Percentiles rank a stretch among this genome's conserved stretches.
phyloP scores from a whole-genome alignment of 1,139 yeast species.

The Sugiyamaella pinicola region DNA sequence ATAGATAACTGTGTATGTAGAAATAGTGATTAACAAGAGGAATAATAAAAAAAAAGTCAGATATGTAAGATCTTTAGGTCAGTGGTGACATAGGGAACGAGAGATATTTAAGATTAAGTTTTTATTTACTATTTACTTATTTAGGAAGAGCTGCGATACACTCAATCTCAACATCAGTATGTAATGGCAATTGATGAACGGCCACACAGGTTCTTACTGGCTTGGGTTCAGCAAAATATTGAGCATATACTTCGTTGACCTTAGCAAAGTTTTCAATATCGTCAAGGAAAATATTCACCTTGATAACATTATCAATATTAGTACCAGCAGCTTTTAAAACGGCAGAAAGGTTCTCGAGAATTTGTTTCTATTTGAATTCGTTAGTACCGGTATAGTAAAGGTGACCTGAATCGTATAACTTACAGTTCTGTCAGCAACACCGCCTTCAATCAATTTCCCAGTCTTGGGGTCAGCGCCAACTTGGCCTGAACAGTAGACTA shows the following conservation, averaged over 20 bases:
- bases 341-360: constrained; percentile 43
- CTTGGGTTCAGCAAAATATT: constrained; percentile 48
- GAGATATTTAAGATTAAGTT: too few relatives aligned
- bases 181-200: constrained; percentile 36
- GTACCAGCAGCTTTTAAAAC: constrained; percentile 54
- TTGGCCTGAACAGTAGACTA: constrained; percentile 55
- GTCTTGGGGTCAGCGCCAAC: constrained; percentile 47
- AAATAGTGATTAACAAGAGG: too few relatives aligned
- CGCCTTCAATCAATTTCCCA: constrained; percentile 39
- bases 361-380: constrained; percentile 25
- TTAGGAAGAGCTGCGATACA: constrained; percentile 34
- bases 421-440: constrained; percentile 32
- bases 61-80: too few relatives aligned
- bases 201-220: constrained; percentile 63
- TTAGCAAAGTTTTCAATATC: constrained; percentile 50
- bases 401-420: constrained; percentile 5
- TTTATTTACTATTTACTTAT: neutral
- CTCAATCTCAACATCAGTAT: constrained; percentile 45
- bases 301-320: constrained; percentile 52
- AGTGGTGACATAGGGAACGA: too few relatives aligned
- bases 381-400: neutral
- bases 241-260: constrained; percentile 53
- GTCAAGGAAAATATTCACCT: constrained; percentile 55
- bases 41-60: too few relatives aligned
- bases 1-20: constrained; percentile 27